A percentile compares a stretch with the other conserved stretches of the same genome.
Evolutionary conservation across 257 asterid species (phyloP).

Genomic region (Phtheirospermum japonicum): DNA sequence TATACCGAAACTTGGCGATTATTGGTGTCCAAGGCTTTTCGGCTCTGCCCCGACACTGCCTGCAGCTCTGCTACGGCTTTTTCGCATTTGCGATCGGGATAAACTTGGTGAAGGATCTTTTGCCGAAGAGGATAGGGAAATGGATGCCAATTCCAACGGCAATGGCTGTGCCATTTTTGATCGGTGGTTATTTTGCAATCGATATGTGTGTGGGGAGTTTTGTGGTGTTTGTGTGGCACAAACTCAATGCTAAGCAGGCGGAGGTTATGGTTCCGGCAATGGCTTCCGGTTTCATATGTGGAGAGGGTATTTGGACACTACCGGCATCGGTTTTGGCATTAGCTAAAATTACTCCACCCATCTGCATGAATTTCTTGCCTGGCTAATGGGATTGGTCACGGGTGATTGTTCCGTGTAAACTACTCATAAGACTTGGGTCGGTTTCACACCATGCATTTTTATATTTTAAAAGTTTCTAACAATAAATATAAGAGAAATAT

Average conservation of each 20-base stretch:
- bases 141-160: slow-evolving; percentile 3
- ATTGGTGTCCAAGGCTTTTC: neutral
- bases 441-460: too few species aligned
- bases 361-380: neutral
- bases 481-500: too few species aligned
- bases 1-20: neutral
- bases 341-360: neutral
- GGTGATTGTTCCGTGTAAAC: too few species aligned
- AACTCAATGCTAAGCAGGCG: neutral
- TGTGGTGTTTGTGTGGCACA: neutral
- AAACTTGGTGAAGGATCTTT: neutral
- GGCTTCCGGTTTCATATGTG: neutral
- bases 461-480: too few species aligned
- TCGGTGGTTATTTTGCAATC: neutral
- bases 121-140: neutral
- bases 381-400: too few species aligned
- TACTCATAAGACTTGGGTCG: too few species aligned
- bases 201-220: neutral
- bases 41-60: neutral
- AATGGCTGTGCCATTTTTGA: neutral
- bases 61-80: neutral
- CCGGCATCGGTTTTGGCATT: neutral
- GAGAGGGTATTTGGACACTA: neutral
- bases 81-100: neutral
- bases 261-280: neutral